Base-by-base conservation (phyloP, 495 filamentous ascomycete genomes). In the Hyaloscypha hepaticicola region DNA sequence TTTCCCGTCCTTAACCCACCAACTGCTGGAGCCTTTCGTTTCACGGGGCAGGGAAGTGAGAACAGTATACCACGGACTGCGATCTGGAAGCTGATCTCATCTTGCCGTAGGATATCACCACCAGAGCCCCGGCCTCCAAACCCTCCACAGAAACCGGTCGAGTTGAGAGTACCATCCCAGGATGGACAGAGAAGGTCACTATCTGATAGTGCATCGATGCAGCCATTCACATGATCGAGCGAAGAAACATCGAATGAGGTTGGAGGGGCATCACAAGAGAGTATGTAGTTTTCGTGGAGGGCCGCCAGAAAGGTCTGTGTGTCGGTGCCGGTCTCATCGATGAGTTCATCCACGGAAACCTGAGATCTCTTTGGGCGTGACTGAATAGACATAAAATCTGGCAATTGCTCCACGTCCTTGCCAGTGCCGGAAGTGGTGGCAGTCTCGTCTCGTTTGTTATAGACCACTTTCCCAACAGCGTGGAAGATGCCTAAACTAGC, bases 401-500 rank as follows among this genome's bases (percentile, higher is more conserved):
- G 91, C 33, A 85, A 69, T 38, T 64, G 65, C 69, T 85, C 83
- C 6, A 77, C 76, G 50, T 66, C 73, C 9, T 75, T 71, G 22
- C 56, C 68, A 6, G 76, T 70, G 5, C 73, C 70, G 1, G 63
- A 65, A 0, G 68, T 68, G 21, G 70, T 72, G 12, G 73, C 68
- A 16, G 29, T 58, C 55, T 80, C 79, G 29, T 86, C 80, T 45
- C 95, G 83, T 72, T 96, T 98, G 76, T 98, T 98, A 76, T 98
- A 93, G 3, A 96, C 85, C 3, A 98, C 89, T 69, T 93, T 97
- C 19, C 93, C 96, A 56, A 99, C 88, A 28, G 96, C 93, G 75
- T 99, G 96, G 71, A 99, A 99, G 63, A 99, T 88, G 1, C 92
- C 93, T 7, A 97, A 79, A 66, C 84, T 94, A 22, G 90, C 84